phyloP scores from a whole-genome alignment of 2,329 filamentous ascomycete species.

The Ampelomyces quisqualis region DNA sequence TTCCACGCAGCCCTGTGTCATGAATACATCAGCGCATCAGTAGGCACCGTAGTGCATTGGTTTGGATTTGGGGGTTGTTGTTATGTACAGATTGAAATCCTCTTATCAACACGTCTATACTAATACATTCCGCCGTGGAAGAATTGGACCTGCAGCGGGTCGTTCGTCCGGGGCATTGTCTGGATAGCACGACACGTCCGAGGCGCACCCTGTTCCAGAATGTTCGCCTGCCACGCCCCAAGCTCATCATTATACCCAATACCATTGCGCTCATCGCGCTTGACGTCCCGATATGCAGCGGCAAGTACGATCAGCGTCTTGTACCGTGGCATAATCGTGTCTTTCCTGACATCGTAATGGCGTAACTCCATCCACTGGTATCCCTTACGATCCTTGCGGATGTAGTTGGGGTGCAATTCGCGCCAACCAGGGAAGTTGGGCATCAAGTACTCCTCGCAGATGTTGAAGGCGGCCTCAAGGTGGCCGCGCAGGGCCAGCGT shows the following conservation, averaged over 20 bases:
- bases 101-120: too few species aligned
- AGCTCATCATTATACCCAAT: conserved; percentile 24
- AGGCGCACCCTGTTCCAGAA: conserved; percentile 42
- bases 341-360: conserved; percentile 24
- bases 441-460: conserved; percentile 79
- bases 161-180: conserved; percentile 45
- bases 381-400: conserved; percentile 21
- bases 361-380: conserved; percentile 36
- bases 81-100: too few species aligned
- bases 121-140: conserved; percentile 17
- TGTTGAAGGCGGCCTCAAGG: conserved; percentile 66
- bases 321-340: conserved; percentile 44
- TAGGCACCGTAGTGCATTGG: too few species aligned
- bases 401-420: conserved; percentile 23
- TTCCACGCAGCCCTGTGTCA: too few species aligned
- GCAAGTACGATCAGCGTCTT: conserved; percentile 48
- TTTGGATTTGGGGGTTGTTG: too few species aligned
- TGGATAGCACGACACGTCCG: conserved; percentile 47
- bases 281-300: conserved; percentile 39
- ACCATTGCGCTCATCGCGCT: conserved; percentile 37
- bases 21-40: too few species aligned
- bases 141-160: conserved; percentile 34
- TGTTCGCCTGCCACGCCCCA: conserved; percentile 23
- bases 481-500: conserved; percentile 62
- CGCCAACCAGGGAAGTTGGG: conserved; percentile 74